phyloP scores from a whole-genome alignment of 768 basidiomycete genomes.

The Sistotremastrum niveocremeum region DNA sequence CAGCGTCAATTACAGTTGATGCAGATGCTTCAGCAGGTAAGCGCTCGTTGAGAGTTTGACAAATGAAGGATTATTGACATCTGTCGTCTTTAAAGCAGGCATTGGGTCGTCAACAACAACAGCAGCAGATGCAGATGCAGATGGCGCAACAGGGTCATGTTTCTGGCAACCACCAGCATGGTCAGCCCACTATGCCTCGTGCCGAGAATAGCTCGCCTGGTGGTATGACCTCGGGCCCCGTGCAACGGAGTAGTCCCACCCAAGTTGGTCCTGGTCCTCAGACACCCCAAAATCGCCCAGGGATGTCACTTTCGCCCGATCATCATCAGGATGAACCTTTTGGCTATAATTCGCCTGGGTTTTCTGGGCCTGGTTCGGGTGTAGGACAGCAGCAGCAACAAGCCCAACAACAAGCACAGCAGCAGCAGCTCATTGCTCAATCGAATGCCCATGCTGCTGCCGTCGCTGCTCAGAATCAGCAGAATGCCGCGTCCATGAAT shows the following conservation, averaged over 20 bases:
- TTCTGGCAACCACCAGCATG: neutral
- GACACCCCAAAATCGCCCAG: too few species aligned
- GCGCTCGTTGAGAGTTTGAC: too few species aligned
- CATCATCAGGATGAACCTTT: neutral
- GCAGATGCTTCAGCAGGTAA: conserved; percentile 33
- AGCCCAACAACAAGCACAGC: conserved; percentile 10
- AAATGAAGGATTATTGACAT: too few species aligned
- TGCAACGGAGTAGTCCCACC: too few species aligned
- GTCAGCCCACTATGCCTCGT: too few species aligned
- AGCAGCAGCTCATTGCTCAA: conserved; percentile 10
- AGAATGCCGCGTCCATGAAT: neutral
- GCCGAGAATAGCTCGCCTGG: too few species aligned
- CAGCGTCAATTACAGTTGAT: conserved; percentile 50
- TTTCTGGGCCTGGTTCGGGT: neutral
- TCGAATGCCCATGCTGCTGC: conserved; percentile 14
- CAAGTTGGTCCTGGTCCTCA: too few species aligned
- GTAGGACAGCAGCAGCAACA: conserved; percentile 11
- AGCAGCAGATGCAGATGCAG: conserved; percentile 21
- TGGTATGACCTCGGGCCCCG: too few species aligned
- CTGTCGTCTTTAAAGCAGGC: too few species aligned
- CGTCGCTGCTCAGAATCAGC: neutral
- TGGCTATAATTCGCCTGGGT: neutral
- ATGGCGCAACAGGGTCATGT: conserved; percentile 32
- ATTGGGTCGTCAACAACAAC: too few species aligned
- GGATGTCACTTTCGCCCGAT: too few species aligned